Conservation (phyloP, 108 stramenopile species). For the Nitzschia palea region DNA sequence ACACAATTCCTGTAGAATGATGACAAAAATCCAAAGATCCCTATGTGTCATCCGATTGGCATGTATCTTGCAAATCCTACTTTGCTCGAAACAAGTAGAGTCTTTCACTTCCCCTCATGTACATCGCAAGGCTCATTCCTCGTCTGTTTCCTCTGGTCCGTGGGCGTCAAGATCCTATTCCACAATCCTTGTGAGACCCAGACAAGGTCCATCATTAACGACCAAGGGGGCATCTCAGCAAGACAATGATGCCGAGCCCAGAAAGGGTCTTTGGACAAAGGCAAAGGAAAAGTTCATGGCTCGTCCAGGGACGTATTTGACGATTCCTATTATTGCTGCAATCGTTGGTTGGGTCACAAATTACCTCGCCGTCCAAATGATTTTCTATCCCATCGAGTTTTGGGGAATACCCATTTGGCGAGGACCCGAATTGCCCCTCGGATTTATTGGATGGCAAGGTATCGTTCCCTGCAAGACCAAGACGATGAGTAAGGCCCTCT, state of each 20-base stretch:
- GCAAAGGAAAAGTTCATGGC: constrained; percentile 53
- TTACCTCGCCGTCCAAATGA: constrained; percentile 90
- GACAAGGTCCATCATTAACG: too few species aligned
- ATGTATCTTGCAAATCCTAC: too few species aligned
- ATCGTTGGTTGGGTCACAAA: constrained; percentile 96
- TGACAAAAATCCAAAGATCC: too few species aligned
- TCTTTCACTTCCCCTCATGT: too few species aligned
- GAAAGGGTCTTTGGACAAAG: constrained; percentile 1
- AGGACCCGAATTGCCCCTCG: constrained; percentile 65
- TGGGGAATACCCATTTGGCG: constrained; percentile 72
- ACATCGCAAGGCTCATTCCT: too few species aligned
- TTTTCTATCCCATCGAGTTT: constrained; percentile 83
- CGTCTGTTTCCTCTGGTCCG: too few species aligned
- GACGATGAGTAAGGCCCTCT: constrained; percentile 80
- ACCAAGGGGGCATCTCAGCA: too few species aligned
- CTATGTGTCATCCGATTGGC: too few species aligned
- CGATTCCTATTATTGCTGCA: constrained; percentile 89
- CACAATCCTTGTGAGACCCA: too few species aligned
- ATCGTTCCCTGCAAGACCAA: constrained; percentile 88
- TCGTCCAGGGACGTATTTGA: constrained; percentile 66
- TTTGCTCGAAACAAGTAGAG: too few species aligned
- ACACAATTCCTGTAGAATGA: too few species aligned
- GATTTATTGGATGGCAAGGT: constrained; percentile 86
- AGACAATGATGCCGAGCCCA: constrained; percentile 9
- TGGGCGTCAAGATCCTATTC: too few species aligned